Base-by-base conservation (phyloP, 2,329 filamentous ascomycete genomes). In the Colletotrichum ledebouriae region DNA sequence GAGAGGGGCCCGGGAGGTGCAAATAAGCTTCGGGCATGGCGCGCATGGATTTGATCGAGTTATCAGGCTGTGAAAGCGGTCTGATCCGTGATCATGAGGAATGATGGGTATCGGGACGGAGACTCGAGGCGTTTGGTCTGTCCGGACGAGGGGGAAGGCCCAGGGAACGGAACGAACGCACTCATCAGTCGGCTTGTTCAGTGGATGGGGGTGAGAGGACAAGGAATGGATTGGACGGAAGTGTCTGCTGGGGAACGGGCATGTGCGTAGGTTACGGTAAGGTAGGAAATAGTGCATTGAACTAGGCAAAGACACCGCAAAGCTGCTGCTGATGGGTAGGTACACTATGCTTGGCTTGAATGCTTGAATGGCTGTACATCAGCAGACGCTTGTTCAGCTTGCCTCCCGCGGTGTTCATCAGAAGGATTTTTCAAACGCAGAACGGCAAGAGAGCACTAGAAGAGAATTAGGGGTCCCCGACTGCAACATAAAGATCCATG, bases 21-120 rank as follows among this genome's bases (percentile, higher is more conserved):
- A 64, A 49, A 65, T 65, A 68, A 68, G 65, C 60, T 68, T 68
- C 55, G 53, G 65, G 55, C 63, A 65, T 59, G 47, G 65, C 22
- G 65, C 55, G 60, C 47, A 68, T 56, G 65, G 60, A 47, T 49
- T 50, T 50, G 61, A 59, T 59, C 17, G 33, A 65, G 47, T 22
- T 47, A 55, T 53, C 44, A 59, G 60, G 60, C 65, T 56, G 61
- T 64, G 60, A 55, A 13, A 59, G 47, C 55, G 65, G 60, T 59
- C 60, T 68, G 65, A 68, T 65, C 53, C 60, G 33, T 47, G 33
- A 42, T 59, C 39, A 39, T 13, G 29, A 53, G 52, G 34, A 41
- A 17, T 25, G 34, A 25, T 57, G 41, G 46, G 39, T 67, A 59
- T 64, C 39, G 46, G 46, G 37, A 59, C 12, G 47, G 53, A 55